Base-by-base conservation (phyloP, 805 yeast genomes). In the Cyberlindnera maritima region DNA sequence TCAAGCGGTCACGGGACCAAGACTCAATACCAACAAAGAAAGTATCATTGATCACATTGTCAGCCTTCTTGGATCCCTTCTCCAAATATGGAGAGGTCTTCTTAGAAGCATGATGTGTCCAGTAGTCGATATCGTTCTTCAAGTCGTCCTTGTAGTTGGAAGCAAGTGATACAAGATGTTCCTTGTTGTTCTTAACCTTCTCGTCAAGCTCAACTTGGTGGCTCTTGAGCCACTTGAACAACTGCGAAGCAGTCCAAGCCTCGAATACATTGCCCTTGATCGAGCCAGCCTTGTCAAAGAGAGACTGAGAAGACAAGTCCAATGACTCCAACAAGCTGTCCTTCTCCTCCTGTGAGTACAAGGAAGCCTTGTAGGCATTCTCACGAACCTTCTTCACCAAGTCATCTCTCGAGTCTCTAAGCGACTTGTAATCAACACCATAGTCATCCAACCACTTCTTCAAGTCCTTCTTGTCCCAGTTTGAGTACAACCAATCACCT, bases 401-500 rank as follows among this genome's bases (percentile, higher is more conserved):
- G 25, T 72, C 72, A 13, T 76, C 76, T 51, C 72, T 76, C 26
- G 72, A 57, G 20, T 72, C 78, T 26, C 61, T 62, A 18, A 64
- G 47, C 20, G 68, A 63, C 40, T 63, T 58, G 48, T 64, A 63
- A 17, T 62, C 63, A 39, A 77, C 58, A 15, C 74, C 76, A 51
- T 74, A 65, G 34, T 73, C 67, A 31, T 67, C 57, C 47, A 84
- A 66, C 79, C 84, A 79, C 14, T 62, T 55, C 50, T 67, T 65
- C 48, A 84, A 62, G 41, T 76, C 79, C 9, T 71, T 72, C 9
- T 63, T 59, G 19, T 74, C 65, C 88, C 88, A 83, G 28, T 68
- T 54, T 11, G 74, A 67, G 58, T 80, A 81, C 47, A 79, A 64
- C 75, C 76, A 74, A 29, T 69, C 69, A 18, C 82, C 79, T 7